Evolutionary conservation across 805 yeast species (phyloP).

Genomic region (Candida lessepsii): DNA sequence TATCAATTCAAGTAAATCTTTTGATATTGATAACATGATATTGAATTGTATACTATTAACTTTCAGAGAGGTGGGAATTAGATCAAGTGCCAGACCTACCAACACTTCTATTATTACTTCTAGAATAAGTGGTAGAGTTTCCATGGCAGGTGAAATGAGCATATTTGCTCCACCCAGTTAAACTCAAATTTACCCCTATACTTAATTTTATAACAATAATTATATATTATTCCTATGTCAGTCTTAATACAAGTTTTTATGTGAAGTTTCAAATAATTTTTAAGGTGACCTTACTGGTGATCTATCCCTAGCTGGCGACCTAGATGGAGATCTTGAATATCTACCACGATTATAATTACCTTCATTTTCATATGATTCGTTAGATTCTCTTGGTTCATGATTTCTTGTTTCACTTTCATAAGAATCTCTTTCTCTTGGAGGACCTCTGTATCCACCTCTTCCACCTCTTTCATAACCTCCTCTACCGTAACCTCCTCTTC

Average conservation of each 20-base stretch:
- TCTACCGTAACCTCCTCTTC: conserved; percentile 16
- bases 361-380: conserved; percentile 17
- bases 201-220: too few relatives aligned
- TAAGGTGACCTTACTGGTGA: conserved; percentile 30
- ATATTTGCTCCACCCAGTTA: too few relatives aligned
- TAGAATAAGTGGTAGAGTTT: conserved; percentile 12
- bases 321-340: conserved; percentile 33
- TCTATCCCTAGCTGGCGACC: conserved; percentile 38
- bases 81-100: conserved; percentile 22
- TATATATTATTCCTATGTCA: conserved; percentile 1
- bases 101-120: conserved; percentile 10
- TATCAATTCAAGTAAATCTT: conserved; percentile 29
- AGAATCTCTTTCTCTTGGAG: conserved; percentile 12
- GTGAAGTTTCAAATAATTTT: too few relatives aligned
- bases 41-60: conserved; percentile 29
- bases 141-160: neutral
- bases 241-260: too few relatives aligned
- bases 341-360: conserved; percentile 20
- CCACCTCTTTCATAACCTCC: conserved; percentile 20
- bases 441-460: conserved; percentile 13
- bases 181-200: too few relatives aligned
- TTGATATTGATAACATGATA: conserved; percentile 32
- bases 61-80: conserved; percentile 31
- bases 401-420: conserved; percentile 10
- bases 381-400: conserved; percentile 13